These are phyloP conservation scores for Hanseniaspora hatyaiensis DNA, from an alignment of 805 yeast genomes.

Conservation along the genomic window DNA sequence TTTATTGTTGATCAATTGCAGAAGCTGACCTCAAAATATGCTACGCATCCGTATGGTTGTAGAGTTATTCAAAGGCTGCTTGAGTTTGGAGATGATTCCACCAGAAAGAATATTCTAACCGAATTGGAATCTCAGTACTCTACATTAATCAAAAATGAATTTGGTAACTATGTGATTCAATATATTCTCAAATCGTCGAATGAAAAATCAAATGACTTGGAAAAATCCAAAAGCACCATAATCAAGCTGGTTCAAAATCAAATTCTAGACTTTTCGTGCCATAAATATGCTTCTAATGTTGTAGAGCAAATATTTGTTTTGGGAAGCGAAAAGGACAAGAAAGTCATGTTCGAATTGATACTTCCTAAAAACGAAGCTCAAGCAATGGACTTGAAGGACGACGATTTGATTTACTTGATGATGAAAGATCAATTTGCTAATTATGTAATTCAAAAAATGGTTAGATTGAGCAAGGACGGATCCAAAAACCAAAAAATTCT, in stretches of 20 bases:
- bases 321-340: constrained; percentile 55
- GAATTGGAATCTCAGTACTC: constrained; percentile 64
- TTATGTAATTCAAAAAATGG: constrained; percentile 89
- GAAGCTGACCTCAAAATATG: constrained; percentile 64
- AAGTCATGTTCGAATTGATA: constrained; percentile 53
- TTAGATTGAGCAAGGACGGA: constrained; percentile 51
- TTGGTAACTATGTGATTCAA: constrained; percentile 95
- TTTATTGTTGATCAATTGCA: constrained; percentile 64
- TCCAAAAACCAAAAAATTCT: constrained; percentile 58
- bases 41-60: constrained; percentile 96
- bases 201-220: constrained; percentile 32
- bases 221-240: constrained; percentile 33
- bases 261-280: constrained; percentile 77
- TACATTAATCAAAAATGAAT: constrained; percentile 83
- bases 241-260: constrained; percentile 57
- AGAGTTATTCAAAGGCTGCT: constrained; percentile 87
- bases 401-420: constrained; percentile 72
- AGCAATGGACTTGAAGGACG: constrained; percentile 43
- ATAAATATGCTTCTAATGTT: constrained; percentile 94
- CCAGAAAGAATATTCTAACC: constrained; percentile 53
- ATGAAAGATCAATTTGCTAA: constrained; percentile 97
- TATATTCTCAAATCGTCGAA: constrained; percentile 81
- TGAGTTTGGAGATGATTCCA: constrained; percentile 58
- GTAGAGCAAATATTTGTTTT: constrained; percentile 83
- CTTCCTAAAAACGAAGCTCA: constrained; percentile 39